These are phyloP conservation scores for Cercospora beticola DNA, from an alignment of 2,329 filamentous ascomycete species.

Conservation along the genomic window DNA sequence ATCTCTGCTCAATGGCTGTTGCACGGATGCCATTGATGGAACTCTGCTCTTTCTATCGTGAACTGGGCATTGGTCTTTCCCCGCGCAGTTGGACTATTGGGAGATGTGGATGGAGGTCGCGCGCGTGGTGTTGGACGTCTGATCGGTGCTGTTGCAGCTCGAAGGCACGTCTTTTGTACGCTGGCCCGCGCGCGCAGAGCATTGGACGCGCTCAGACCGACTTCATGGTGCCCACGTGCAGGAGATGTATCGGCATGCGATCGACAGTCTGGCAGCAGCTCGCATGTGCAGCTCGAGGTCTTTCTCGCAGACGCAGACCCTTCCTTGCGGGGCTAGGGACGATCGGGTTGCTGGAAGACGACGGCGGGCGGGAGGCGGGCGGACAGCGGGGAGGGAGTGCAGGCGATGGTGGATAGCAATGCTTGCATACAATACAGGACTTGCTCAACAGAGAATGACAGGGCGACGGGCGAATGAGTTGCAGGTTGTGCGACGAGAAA, in stretches of 20 bases:
- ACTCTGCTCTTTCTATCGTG: neutral
- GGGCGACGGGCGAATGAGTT: neutral
- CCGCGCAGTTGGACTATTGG: neutral
- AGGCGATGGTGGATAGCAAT: neutral
- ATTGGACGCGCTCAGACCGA: neutral
- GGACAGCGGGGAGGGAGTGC: neutral
- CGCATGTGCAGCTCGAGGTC: neutral
- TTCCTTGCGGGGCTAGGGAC: neutral
- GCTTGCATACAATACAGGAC: neutral
- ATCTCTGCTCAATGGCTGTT: slow-evolving; percentile 41
- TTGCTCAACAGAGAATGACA: neutral
- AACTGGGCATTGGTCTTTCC: neutral
- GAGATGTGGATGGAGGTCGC: neutral
- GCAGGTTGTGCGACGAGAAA: neutral
- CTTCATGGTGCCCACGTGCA: slow-evolving; percentile 6
- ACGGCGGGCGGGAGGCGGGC: neutral
- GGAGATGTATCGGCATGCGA: neutral
- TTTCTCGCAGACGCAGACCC: neutral
- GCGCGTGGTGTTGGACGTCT: neutral
- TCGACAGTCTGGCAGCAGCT: neutral
- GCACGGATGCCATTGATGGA: slow-evolving; percentile 45
- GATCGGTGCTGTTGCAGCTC: neutral
- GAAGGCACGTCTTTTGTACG: neutral
- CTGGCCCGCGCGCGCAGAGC: neutral
- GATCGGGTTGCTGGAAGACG: neutral